phyloP scores from a whole-genome alignment of 2,329 filamentous ascomycete genomes.

The Pyrenophora teres region DNA sequence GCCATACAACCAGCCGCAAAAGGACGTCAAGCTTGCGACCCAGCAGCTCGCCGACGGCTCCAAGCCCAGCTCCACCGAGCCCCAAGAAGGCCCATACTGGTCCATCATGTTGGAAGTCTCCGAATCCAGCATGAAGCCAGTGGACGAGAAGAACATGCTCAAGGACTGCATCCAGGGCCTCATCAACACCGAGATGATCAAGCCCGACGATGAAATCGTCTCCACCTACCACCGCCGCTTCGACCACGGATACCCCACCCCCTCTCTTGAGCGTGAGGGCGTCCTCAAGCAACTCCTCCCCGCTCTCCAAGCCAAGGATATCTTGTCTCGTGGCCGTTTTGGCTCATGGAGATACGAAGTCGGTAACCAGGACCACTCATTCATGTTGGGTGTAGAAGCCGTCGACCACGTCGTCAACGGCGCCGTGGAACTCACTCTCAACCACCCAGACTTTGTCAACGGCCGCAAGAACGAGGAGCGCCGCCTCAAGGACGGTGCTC shows the following conservation, averaged over 20 bases:
- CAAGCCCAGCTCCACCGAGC: constrained; percentile 71
- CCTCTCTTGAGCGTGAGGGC: constrained; percentile 90
- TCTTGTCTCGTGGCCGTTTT: constrained; percentile 94
- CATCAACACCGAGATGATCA: constrained; percentile 97
- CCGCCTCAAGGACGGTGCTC: constrained; percentile 65
- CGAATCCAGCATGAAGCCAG: constrained; percentile 92
- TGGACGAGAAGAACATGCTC: constrained; percentile 82
- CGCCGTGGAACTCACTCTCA: constrained; percentile 87
- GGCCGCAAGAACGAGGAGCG: constrained; percentile 69
- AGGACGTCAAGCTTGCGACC: constrained; percentile 82
- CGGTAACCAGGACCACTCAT: constrained; percentile 96
- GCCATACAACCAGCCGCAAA: constrained; percentile 91
- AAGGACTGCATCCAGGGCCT: constrained; percentile 93
- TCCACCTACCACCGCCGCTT: constrained; percentile 98
- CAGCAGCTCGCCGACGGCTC: constrained; percentile 83
- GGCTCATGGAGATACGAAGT: constrained; percentile 98
- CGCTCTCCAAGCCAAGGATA: constrained; percentile 87
- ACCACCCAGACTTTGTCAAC: constrained; percentile 98
- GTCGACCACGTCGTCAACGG: constrained; percentile 89
- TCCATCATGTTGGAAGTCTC: constrained; percentile 99
- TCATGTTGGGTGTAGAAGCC: constrained; percentile 95
- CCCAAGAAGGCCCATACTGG: constrained; percentile 95
- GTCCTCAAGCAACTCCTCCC: constrained; percentile 91
- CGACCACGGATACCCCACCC: constrained; percentile 97
- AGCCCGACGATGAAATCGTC: constrained; percentile 88